A percentile compares a stretch with the other conserved stretches of the same genome.
phyloP scores from a whole-genome alignment of 2,329 filamentous ascomycete genomes.

The Periconia sp. region DNA sequence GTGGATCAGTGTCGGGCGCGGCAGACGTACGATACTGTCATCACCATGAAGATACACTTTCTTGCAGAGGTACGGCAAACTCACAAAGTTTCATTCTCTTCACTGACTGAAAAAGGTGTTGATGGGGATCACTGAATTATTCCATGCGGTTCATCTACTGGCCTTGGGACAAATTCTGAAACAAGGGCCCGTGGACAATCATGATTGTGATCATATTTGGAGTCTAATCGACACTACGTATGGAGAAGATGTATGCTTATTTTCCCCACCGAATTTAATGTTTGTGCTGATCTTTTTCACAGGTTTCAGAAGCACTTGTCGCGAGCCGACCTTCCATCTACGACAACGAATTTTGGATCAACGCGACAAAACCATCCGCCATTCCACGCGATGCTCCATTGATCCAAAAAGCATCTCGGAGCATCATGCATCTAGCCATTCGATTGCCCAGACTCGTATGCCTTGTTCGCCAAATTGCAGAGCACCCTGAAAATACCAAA shows the following conservation, averaged over 20 bases:
- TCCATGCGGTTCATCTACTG: slow-evolving; percentile 30
- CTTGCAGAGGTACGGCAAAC: slow-evolving; percentile 25
- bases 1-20: slow-evolving; percentile 11
- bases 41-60: slow-evolving; percentile 34
- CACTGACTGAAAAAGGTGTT: slow-evolving; percentile 21
- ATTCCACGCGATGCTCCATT: slow-evolving; percentile 6
- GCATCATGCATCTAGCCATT: slow-evolving; percentile 34
- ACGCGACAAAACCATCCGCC: slow-evolving; percentile 21
- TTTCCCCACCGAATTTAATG: no score
- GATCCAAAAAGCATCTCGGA: slow-evolving; percentile 20
- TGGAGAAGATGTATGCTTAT: slow-evolving; percentile 28
- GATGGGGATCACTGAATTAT: slow-evolving; percentile 26
- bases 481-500: slow-evolving; percentile 18
- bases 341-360: slow-evolving; percentile 31
- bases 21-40: slow-evolving; percentile 25
- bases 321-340: slow-evolving; percentile 29
- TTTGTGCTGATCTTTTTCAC: slow-evolving; percentile 5
- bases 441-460: slow-evolving; percentile 29
- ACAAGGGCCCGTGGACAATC: slow-evolving; percentile 16
- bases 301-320: slow-evolving; percentile 35
- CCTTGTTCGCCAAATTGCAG: slow-evolving; percentile 20
- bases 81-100: neutral
- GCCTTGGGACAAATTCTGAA: slow-evolving; percentile 31
- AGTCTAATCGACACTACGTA: slow-evolving; percentile 36
- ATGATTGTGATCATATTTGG: slow-evolving; percentile 33